phyloP scores from a whole-genome alignment of 495 filamentous ascomycete species.

The Aspergillus nidulans region DNA sequence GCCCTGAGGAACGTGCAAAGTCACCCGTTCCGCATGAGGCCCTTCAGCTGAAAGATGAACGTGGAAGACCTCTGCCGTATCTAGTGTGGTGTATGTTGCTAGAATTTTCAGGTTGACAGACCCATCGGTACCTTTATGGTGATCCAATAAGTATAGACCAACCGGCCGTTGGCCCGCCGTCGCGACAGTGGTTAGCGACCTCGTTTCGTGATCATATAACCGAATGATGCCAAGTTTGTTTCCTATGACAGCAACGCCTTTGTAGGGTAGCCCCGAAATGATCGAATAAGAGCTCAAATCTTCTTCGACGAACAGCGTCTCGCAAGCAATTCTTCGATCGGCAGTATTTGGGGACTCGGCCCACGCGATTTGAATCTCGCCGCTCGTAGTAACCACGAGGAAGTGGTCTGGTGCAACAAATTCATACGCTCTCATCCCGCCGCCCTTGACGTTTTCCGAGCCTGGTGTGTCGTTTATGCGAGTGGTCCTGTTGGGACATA shows the following conservation, averaged over 20 bases:
- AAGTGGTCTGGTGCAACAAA: slow-evolving; percentile 57
- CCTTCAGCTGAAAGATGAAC: slow-evolving; percentile 15
- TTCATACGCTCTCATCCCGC: slow-evolving; percentile 50
- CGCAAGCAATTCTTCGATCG: slow-evolving; percentile 22
- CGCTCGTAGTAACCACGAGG: slow-evolving; percentile 56
- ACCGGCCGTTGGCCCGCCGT: slow-evolving; percentile 25
- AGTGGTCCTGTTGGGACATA: slow-evolving; percentile 14
- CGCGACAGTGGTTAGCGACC: slow-evolving; percentile 22
- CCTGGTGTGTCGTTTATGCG: slow-evolving; percentile 2
- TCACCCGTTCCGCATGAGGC: slow-evolving; percentile 18
- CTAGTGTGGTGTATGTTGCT: slow-evolving; percentile 23
- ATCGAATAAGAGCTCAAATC: slow-evolving; percentile 29
- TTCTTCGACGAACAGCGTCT: slow-evolving; percentile 28
- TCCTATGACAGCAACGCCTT: slow-evolving; percentile 36
- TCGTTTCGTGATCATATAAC: slow-evolving; percentile 33
- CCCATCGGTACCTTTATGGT: background rate
- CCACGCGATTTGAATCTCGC: slow-evolving; percentile 52
- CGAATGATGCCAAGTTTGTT: slow-evolving; percentile 28
- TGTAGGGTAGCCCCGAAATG: slow-evolving; percentile 25
- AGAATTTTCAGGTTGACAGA: slow-evolving; percentile 25
- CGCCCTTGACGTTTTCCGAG: slow-evolving; percentile 1
- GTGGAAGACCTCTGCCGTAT: slow-evolving; percentile 29
- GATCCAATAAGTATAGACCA: slow-evolving; percentile 23
- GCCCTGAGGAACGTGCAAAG: slow-evolving; percentile 26
- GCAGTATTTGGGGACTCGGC: slow-evolving; percentile 9